Evolutionary conservation across 2,329 filamentous ascomycete species (phyloP).

Genomic region (Aspergillus pseudoviridinutans): DNA sequence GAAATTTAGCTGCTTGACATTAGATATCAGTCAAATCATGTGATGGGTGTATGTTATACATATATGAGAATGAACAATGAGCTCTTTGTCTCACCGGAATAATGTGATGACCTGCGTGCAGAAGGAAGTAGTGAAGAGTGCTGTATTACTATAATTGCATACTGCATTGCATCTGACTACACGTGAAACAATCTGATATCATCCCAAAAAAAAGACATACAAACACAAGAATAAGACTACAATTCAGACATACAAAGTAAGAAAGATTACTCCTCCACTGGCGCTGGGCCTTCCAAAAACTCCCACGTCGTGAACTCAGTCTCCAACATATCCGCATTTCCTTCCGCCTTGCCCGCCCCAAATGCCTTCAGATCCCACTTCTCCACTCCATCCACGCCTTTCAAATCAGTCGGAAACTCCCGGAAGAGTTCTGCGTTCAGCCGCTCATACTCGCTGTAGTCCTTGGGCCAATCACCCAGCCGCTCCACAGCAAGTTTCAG

Average conservation of each 20-base stretch:
- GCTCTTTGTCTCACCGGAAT: too few relatives aligned
- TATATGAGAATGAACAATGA: too few relatives aligned
- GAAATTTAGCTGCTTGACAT: too few relatives aligned
- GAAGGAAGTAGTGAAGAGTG: too few relatives aligned
- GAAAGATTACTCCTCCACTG: not conserved
- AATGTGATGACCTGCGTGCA: too few relatives aligned
- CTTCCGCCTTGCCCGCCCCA: slow-evolving; percentile 46
- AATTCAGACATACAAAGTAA: not conserved
- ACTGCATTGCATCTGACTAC: too few relatives aligned
- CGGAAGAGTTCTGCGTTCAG: slow-evolving; percentile 45
- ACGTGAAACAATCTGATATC: too few relatives aligned
- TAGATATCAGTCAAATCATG: too few relatives aligned
- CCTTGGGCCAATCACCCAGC: slow-evolving; percentile 44
- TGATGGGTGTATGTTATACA: too few relatives aligned
- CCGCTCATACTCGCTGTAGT: slow-evolving; percentile 46
- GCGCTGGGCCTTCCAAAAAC: not conserved
- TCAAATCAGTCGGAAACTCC: slow-evolving; percentile 37
- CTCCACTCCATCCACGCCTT: slow-evolving; percentile 44
- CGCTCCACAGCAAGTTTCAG: slow-evolving; percentile 40
- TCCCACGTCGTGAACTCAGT: slow-evolving; percentile 10
- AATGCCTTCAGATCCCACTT: slow-evolving; percentile 47
- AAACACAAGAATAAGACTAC: not conserved
- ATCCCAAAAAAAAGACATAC: too few relatives aligned
- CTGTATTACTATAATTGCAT: too few relatives aligned
- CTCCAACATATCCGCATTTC: slow-evolving; percentile 26